Base-by-base conservation (phyloP, 2,329 filamentous ascomycete species). In the Cladosporium sp. region DNA sequence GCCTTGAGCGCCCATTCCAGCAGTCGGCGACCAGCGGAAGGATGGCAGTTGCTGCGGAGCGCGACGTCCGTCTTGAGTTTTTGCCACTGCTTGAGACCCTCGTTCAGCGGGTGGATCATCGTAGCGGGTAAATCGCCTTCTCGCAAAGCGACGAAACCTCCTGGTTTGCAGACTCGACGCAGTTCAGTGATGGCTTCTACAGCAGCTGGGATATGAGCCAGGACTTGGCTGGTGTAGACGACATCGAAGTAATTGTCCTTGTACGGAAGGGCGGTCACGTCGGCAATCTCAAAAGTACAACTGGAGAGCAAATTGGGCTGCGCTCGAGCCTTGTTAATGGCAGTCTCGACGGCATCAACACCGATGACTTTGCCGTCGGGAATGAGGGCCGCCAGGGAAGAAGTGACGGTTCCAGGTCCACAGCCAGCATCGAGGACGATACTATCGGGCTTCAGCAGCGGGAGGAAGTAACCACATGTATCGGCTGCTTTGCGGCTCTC, bases 141-240 rank as follows among this genome's bases (percentile, higher is more conserved):
- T 17, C 49, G 34, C 22, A 52, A 9, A 35, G 49, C 22, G 19
- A 52, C 34, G 13, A 52, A 37, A 2, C 81, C 82, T 5, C 78
- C 78, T 3, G 69, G 68, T 65, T 80, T 82, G 24, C 74, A 66
- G 1, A 85, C 77, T 0, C 79, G 75, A 22, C 73, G 73, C 78
- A 85, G 81, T 65, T 83, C 81, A 19, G 70, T 69, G 59, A 85
- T 68, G 8, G 78, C 76, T 3, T 69, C 64, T 0, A 80, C 67
- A 0, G 81, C 81, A 59, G 81, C 74, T 13, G 69, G 65, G 3
- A 85, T 69, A 66, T 86, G 83, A 60, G 80, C 75, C 7, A 85
- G 69, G 2, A 85, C 77, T 65, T 85, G 82, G 63, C 84, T 81
- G 36, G 75, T 77, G 62, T 80, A 78, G 3, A 84, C 79, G n/a